Evolutionary conservation across 257 asterid genomes (phyloP), one percentile per base, ranked within the genome.

Genomic region (Ajuga chamaepitys): DNA sequence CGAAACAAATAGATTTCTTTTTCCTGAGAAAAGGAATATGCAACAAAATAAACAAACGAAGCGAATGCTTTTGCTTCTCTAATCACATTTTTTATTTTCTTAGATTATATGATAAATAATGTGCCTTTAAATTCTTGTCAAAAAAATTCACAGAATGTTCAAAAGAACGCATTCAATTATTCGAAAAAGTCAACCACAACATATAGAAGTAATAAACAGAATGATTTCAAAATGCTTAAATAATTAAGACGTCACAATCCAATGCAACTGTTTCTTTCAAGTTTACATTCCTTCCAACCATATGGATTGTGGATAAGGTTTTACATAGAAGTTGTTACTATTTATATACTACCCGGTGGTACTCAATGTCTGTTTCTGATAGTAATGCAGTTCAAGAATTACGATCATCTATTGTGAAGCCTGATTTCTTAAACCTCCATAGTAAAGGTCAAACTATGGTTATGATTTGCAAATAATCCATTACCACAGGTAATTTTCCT

Each of bases 401-500:
- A 54, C 10, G 34, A 37, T 34, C 5, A 26, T 40, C 22, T 35
- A 41, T 22, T 53, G 28, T 51, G 13, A 62, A 70, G 41, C 58
- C 16, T 20, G 42, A 52, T 46, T 59, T 53, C 70, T 46, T 24
- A 70, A 51, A 59, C 28, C 64, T 44, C 66, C 67, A 58, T 34
- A 45, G 17, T 52, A 64, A 44, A 57, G 52, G 58, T 26, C 60
- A 64, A 73, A 64, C 24, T 21, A 61, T 22, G 54, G 62, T 34
- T 64, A 65, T 53, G 68, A 64, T 34, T 70, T 41, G 59, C 25
- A 40, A 71, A 37, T 63, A 34, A 75, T 60, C 34, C 64, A 62
- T 80, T 84, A 92, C 98, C 99, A 57, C 96, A 88, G 53, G 82
- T 79, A 61, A 94, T 90, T 84, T 88, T 90, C 77, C 79, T 83